Conservation (phyloP, 192 early-diverging fungal species). For the Obelidium mucronatum region DNA sequence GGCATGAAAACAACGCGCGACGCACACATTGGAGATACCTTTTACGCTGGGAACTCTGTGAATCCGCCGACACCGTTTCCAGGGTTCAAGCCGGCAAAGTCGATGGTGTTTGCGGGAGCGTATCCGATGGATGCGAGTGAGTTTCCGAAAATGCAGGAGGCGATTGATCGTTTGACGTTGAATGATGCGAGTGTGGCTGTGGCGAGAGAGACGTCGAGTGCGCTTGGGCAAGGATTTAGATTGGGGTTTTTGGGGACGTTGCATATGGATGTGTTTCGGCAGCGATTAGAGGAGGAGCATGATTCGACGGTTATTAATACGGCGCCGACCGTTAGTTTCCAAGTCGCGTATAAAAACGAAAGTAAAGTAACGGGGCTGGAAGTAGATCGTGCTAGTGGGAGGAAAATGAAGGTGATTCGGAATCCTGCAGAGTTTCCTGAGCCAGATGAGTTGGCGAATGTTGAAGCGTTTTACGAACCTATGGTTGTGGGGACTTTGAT, state of each 20-base stretch:
- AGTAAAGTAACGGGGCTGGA: conserved; percentile 26
- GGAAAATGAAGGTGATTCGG: conserved; percentile 62
- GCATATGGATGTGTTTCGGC: conserved; percentile 98
- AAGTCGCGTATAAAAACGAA: conserved; percentile 48
- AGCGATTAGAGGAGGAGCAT: conserved; percentile 91
- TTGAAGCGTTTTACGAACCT: conserved; percentile 79
- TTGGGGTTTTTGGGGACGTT: conserved; percentile 95
- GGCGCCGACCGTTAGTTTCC: conserved; percentile 91
- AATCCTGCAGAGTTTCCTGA: conserved; percentile 96
- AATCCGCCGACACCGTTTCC: conserved; percentile 47
- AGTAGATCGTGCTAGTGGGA: not conserved
- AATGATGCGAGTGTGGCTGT: conserved; percentile 94
- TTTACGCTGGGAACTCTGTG: conserved; percentile 61
- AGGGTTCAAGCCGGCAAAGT: conserved; percentile 94
- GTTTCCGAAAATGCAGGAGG: conserved; percentile 87
- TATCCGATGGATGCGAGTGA: conserved; percentile 92
- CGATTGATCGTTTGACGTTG: conserved; percentile 91
- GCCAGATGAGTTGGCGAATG: conserved; percentile 62
- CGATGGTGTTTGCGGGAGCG: conserved; percentile 95
- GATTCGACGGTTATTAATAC: conserved; percentile 91
- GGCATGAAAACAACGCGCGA: conserved; percentile 94
- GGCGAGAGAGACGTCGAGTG: conserved; percentile 69
- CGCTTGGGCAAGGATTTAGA: conserved; percentile 95
- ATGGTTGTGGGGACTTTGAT: conserved; percentile 93
- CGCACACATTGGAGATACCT: conserved; percentile 96